These are phyloP conservation scores for Auricularia sp. DNA, from an alignment of 768 basidiomycete genomes.

Conservation along the genomic window DNA sequence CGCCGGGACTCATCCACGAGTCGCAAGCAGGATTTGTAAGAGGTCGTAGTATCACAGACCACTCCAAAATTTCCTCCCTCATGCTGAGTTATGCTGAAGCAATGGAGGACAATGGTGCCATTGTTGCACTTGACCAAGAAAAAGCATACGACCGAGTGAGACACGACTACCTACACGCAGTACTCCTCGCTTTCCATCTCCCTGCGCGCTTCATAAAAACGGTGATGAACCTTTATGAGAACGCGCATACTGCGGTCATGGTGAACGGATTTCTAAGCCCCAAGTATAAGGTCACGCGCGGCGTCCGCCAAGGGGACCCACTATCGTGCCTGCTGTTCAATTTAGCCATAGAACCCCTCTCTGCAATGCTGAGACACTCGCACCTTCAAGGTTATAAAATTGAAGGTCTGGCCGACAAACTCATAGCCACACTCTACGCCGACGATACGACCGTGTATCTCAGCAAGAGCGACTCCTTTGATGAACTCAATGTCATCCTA, in stretches of 20 bases:
- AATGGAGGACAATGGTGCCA: constrained; percentile 7
- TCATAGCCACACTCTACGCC: constrained; percentile 28
- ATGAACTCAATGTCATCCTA: constrained; percentile 19
- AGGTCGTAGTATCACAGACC: constrained; percentile 10
- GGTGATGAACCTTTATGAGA: constrained; percentile 11
- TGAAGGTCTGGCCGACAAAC: neutral
- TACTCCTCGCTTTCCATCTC: constrained; percentile 5
- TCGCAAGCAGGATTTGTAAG: constrained; percentile 14
- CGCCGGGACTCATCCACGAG: constrained; percentile 1
- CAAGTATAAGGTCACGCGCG: constrained; percentile 9
- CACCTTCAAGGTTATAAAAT: no score
- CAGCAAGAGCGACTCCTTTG: constrained; percentile 17
- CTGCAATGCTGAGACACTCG: neutral
- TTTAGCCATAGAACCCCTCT: constrained; percentile 15
- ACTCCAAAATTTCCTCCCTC: constrained; percentile 5
- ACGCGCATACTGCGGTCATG: constrained; percentile 9
- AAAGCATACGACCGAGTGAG: constrained; percentile 14
- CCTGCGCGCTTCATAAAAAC: constrained; percentile 12
- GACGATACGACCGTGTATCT: constrained; percentile 33
- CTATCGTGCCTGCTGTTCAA: constrained; percentile 15
- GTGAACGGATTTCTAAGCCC: constrained; percentile 6
- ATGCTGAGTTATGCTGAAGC: constrained; percentile 10
- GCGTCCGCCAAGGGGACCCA: constrained; percentile 15
- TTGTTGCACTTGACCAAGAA: constrained; percentile 12
- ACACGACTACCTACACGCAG: constrained; percentile 13